Evolutionary conservation across 1,139 yeast genomes (phyloP).

Genomic region (Saccharomycopsis phalli): DNA sequence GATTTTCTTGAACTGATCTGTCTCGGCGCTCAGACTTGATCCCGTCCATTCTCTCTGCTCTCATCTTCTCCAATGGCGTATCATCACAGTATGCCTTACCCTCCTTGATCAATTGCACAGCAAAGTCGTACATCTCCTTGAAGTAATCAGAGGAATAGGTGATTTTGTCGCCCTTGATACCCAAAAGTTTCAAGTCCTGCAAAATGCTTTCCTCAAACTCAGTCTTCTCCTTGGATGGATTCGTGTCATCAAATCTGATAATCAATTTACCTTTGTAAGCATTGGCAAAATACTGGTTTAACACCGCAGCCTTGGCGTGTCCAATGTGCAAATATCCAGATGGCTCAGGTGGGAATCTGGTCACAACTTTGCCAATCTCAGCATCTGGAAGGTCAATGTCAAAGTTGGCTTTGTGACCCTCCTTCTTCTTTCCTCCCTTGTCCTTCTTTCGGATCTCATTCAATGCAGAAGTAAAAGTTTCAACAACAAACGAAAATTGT

Average conservation of each 20-base stretch:
- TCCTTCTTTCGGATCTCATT: constrained; percentile 67
- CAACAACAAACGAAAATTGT: constrained; percentile 63
- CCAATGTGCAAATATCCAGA: constrained; percentile 63
- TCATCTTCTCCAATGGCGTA: constrained; percentile 87
- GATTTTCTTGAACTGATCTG: constrained; percentile 82
- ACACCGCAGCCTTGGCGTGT: constrained; percentile 93
- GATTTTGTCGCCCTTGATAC: constrained; percentile 80
- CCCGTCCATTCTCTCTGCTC: constrained; percentile 98
- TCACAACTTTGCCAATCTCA: constrained; percentile 84
- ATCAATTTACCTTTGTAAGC: constrained; percentile 90
- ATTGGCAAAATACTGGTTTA: constrained; percentile 92
- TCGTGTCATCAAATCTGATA: constrained; percentile 94
- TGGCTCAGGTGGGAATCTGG: constrained; percentile 91
- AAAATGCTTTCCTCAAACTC: constrained; percentile 90
- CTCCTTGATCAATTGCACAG: constrained; percentile 77
- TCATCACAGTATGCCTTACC: constrained; percentile 97
- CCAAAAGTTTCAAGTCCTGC: constrained; percentile 80
- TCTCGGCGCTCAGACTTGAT: constrained; percentile 85
- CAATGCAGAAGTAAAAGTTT: constrained; percentile 55
- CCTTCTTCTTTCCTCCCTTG: constrained; percentile 61
- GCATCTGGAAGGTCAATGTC: constrained; percentile 92
- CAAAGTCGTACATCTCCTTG: constrained; percentile 78
- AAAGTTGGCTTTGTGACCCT: constrained; percentile 79
- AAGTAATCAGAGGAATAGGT: constrained; percentile 93
- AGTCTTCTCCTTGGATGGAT: constrained; percentile 87